phyloP scores from a whole-genome alignment of 306 rosid genomes.

The Vigna angularis region DNA sequence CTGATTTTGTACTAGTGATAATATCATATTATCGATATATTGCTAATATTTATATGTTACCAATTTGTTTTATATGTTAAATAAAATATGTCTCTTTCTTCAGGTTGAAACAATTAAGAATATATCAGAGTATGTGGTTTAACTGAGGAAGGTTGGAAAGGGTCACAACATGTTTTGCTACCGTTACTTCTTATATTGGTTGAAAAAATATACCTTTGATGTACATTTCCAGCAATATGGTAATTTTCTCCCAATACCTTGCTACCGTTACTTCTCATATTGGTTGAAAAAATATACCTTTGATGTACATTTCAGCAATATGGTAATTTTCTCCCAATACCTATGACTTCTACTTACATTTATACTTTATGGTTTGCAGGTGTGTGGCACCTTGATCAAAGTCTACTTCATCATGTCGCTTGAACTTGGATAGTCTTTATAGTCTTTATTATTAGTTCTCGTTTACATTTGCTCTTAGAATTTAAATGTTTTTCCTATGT shows the following conservation, averaged over 20 bases:
- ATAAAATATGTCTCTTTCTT: slow-evolving; percentile 1
- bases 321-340: too few species aligned
- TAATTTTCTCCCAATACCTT: neutral
- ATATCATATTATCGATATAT: too few species aligned
- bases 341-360: too few species aligned
- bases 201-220: neutral
- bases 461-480: too few species aligned
- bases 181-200: neutral
- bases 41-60: too few species aligned
- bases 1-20: too few species aligned
- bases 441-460: too few species aligned
- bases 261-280: neutral
- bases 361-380: too few species aligned
- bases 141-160: slow-evolving; percentile 58
- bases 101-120: slow-evolving; percentile 63
- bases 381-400: too few species aligned
- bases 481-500: too few species aligned
- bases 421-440: too few species aligned
- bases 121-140: slow-evolving; percentile 57
- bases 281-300: neutral
- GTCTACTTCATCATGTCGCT: too few species aligned
- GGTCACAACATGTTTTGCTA: slow-evolving; percentile 55
- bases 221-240: neutral
- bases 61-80: neutral
- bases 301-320: neutral